Base-by-base conservation (phyloP, 495 filamentous ascomycete genomes). In the Podospora anserina region DNA sequence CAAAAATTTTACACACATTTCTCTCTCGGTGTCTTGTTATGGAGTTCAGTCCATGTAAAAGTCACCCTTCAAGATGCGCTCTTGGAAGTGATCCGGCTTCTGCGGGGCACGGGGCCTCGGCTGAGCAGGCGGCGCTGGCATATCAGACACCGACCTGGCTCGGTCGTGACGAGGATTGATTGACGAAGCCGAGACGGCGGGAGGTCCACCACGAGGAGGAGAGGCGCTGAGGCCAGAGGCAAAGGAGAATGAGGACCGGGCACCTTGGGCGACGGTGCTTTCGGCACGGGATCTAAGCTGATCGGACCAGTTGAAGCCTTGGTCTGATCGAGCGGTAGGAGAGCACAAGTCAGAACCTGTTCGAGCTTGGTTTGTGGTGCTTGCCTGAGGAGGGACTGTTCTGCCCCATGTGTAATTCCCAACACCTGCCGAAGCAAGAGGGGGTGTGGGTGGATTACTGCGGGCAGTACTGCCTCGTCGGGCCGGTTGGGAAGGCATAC, bases 31-130 rank as follows among this genome's bases (percentile, higher is more conserved):
- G 59, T 4, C 5, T 60, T 59, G 23, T 23, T 15, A 57, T 27
- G 53, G 49, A 44, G n/a, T 61, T 84, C 84, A 99, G 74, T 99
- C 95, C 93, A 98, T 97, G 80, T 93, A 94, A 75, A 99, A 97
- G 72, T 99, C 95, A 39, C 95, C 95, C 79, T 96, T 94, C 68
- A 99, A 83, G 71, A 99, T 97, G 69, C 96, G 88, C 84, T 99
- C 95, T 79, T 96, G 92, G 82, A 97, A 93, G 71, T 88, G 89
- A 81, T 99, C 95, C 16, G 93, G 92, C 76, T 92, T 90, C 59
- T 82, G 77, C 3, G 82, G 82, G 3, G 63, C 70, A 57, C 82
- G 80, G 7, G 82, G 71, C 65, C 78, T 76, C 19, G 83, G 79
- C 73, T 82, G 79, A 63, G 77, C 78, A 16, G 88, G 87, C 57